phyloP scores from a whole-genome alignment of 208 protist genomes.

The Crithidia bombi region DNA sequence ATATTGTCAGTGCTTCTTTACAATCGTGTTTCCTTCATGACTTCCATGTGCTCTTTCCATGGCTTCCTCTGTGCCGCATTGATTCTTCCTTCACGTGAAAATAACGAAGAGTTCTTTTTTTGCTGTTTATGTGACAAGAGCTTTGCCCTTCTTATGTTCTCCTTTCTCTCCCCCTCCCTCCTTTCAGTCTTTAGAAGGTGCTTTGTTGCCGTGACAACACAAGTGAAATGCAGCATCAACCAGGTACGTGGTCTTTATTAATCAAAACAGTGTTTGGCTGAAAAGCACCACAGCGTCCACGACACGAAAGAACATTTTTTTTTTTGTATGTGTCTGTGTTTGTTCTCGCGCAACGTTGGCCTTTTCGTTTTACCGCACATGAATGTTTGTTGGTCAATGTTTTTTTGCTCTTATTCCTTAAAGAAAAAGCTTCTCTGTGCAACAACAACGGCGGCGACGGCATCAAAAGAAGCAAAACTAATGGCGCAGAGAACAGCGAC shows the following conservation, averaged over 20 bases:
- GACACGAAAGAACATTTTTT: slow-evolving; percentile 1
- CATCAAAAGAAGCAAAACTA: no score
- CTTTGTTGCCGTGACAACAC: not conserved
- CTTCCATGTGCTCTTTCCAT: no score
- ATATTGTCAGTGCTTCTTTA: no score
- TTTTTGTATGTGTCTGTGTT: slow-evolving; percentile 15
- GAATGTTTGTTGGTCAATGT: no score
- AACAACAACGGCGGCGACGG: no score
- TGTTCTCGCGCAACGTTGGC: no score
- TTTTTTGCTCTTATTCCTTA: no score
- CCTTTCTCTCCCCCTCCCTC: slow-evolving; percentile 2
- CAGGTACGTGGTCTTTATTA: not conserved
- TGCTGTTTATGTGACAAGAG: not conserved
- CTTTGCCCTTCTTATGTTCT: not conserved
- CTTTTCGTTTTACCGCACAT: no score
- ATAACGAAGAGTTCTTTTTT: not conserved
- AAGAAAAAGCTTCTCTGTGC: no score
- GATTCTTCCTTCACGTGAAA: not conserved
- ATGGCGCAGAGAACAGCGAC: no score
- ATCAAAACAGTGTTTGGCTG: slow-evolving; percentile 1
- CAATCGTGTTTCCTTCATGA: not conserved
- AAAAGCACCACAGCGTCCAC: not conserved
- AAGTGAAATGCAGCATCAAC: not conserved
- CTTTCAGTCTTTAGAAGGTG: not conserved
- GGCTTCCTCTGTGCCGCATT: not conserved